Base-by-base conservation (phyloP, 768 basidiomycete genomes). In the Phanerochaete sordida region DNA sequence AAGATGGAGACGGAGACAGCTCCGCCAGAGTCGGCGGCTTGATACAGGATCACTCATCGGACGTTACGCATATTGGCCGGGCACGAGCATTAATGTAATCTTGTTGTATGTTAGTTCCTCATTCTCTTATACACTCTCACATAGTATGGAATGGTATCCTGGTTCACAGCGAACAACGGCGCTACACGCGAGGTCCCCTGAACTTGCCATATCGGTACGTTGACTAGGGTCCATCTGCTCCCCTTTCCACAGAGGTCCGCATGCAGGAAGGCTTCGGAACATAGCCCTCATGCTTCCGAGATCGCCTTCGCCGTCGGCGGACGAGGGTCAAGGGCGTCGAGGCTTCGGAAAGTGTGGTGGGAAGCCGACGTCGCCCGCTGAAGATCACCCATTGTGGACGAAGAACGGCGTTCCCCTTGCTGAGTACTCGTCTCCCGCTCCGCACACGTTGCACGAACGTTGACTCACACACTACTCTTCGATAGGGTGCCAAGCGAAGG, bases 1-100 rank as follows among this genome's bases (percentile, higher is more conserved):
- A 85, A 86, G 68, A 83, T 80, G 72, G 77, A 77, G 50, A 75
- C 78, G 46, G 75, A 75, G 26, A 51, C n/a, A 2, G 55, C 24
- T 24, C 47, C 23, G 47, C 47, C 47, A 12, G 47, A 48, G 47
- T 24, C 24, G 24, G 47, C 23, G 24, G 47, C 47, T 24, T 48
- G 47, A 48, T 26, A 43, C 39, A 43, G 39, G 39, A 43, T 43
- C 39, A 43, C 19, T 43, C 39, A 43, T 43, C 39, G 39, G 39
- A 43, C 39, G 19, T 43, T 43, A 43, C 39, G 19, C 39, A 43
- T 43, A 43, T 43, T 43, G 39, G 39, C 39, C 39, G 11, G 39
- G 39, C 39, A 16, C 39, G 39, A 43, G 39, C 39, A 43, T 43
- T 43, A 43, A 43, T 43, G 19, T 43, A 43, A 43, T 43, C 39